Evolutionary conservation across 352 stramenopile species (phyloP).

Genomic region (Phytophthora parvispora): DNA sequence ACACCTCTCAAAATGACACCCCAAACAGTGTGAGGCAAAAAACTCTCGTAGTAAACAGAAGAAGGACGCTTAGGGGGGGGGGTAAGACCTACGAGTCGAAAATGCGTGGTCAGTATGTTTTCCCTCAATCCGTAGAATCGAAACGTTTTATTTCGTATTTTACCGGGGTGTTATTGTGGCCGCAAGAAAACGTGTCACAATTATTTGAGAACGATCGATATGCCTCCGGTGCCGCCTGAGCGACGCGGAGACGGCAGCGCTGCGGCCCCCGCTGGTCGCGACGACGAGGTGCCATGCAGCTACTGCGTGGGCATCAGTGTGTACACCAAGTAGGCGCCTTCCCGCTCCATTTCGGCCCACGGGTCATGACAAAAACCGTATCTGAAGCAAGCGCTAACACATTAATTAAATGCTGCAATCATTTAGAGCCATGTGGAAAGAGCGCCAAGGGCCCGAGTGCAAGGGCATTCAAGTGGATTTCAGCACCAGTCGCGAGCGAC

Average conservation of each 20-base stretch:
- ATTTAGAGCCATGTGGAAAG: constrained; percentile 65
- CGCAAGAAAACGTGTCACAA: neutral
- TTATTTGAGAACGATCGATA: constrained; percentile 1
- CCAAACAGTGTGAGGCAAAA: too few species aligned
- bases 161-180: neutral
- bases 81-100: too few species aligned
- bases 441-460: constrained; percentile 58
- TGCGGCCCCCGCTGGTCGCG: constrained; percentile 1
- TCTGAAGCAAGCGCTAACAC: neutral
- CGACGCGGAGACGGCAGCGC: constrained; percentile 18
- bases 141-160: too few species aligned
- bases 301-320: constrained; percentile 74
- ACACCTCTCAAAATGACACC: too few species aligned
- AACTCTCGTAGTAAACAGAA: too few species aligned
- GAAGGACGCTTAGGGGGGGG: too few species aligned
- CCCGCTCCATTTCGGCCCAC: neutral
- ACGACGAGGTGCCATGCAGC: constrained; percentile 40
- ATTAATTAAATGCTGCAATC: constrained; percentile 7
- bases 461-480: constrained; percentile 63
- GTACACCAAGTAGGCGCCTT: constrained; percentile 66
- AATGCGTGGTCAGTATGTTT: too few species aligned
- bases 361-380: neutral
- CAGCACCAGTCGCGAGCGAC: constrained; percentile 42
- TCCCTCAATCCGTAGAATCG: too few species aligned
- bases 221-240: constrained; percentile 36